These are phyloP conservation scores for Cryptococcus jaspeensis DNA, from an alignment of 1,284 basidiomycete genomes.

Conservation along the genomic window DNA sequence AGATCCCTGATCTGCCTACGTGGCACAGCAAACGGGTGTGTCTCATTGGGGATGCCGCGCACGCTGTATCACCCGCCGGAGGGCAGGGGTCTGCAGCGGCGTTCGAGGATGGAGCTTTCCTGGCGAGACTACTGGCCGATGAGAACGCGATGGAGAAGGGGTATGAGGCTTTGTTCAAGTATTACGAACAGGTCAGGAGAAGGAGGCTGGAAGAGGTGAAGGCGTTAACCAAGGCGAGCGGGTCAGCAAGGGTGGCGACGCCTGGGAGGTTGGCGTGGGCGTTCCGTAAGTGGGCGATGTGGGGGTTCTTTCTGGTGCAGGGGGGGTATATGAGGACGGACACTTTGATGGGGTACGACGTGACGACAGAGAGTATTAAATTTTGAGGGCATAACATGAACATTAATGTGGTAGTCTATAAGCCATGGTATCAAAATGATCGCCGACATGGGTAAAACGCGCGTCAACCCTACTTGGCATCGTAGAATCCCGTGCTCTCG, in stretches of 20 bases:
- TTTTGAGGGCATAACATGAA: no score
- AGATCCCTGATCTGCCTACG: constrained; percentile 17
- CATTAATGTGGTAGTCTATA: no score
- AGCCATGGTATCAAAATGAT: no score
- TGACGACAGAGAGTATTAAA: background rate
- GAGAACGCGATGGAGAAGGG: background rate
- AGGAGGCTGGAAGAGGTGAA: background rate
- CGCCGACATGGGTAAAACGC: no score
- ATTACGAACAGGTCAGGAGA: constrained; percentile 16
- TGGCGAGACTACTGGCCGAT: constrained; percentile 15
- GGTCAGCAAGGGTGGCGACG: background rate
- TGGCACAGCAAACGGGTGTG: no score
- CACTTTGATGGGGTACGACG: background rate
- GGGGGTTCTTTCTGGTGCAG: background rate
- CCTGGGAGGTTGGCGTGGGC: background rate
- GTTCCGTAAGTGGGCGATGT: background rate
- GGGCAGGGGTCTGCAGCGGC: constrained; percentile 28
- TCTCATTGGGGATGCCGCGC: constrained; percentile 30
- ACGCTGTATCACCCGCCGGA: constrained; percentile 20
- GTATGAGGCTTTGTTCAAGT: constrained; percentile 14
- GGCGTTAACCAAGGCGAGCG: background rate
- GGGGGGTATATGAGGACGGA: background rate
- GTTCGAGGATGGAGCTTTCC: constrained; percentile 30
- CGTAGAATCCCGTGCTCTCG: no score
- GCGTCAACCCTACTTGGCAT: no score